A percentile compares a stretch with the other conserved stretches of the same genome.
Evolutionary conservation across 106 monocot genomes (phyloP).

Genomic region (Cymbidium sinense): DNA sequence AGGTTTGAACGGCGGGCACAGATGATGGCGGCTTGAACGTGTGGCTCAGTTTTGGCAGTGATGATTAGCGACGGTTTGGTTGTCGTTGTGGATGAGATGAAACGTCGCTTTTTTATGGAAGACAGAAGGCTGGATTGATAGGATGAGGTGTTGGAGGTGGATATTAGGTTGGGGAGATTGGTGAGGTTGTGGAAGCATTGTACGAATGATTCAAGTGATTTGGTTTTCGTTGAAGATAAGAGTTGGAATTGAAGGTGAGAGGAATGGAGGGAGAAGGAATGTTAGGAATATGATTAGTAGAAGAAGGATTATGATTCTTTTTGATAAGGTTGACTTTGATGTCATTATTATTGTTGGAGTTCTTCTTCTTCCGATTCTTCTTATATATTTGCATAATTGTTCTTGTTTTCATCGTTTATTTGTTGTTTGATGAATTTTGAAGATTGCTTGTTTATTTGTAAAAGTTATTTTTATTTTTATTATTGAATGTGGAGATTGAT

Average conservation of each 20-base stretch:
- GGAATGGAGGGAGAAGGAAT: background rate
- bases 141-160: conserved; percentile 12
- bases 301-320: background rate
- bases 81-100: conserved; percentile 11
- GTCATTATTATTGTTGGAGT: background rate
- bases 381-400: too few relatives aligned
- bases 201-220: conserved; percentile 1
- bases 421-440: too few relatives aligned
- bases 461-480: too few relatives aligned
- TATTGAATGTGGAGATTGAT: too few relatives aligned
- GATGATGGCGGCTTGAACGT: conserved; percentile 30
- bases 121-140: conserved; percentile 28
- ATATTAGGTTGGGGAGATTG: conserved; percentile 11
- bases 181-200: conserved; percentile 11
- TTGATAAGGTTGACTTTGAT: background rate
- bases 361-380: too few relatives aligned
- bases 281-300: background rate
- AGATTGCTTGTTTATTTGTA: too few relatives aligned
- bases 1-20: conserved; percentile 23
- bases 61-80: conserved; percentile 35
- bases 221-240: background rate
- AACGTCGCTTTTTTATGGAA: conserved; percentile 35
- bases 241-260: background rate
- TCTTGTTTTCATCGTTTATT: too few relatives aligned
- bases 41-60: conserved; percentile 12